Conservation (phyloP, 345 rosid genomes). For the Eucalyptus sideroxylon region DNA sequence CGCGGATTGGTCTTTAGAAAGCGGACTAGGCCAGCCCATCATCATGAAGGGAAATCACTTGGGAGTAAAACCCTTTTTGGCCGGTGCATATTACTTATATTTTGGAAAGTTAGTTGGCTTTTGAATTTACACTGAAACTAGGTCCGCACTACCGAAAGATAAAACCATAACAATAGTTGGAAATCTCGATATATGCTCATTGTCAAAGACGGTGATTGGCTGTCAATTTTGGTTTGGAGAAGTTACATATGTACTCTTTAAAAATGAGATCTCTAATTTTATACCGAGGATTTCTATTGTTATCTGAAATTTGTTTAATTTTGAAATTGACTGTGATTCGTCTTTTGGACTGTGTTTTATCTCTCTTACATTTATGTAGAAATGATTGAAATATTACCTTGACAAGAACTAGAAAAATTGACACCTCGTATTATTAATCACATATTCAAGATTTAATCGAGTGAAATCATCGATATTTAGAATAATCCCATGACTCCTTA, state of each 20-base stretch:
- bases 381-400: background rate
- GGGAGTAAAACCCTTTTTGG: background rate
- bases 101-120: background rate
- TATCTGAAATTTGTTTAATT: rapidly evolving
- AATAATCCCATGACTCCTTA: background rate
- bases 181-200: too few species aligned
- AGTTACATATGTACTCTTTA: rapidly evolving
- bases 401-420: too few species aligned
- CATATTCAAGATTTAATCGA: background rate
- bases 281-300: too few species aligned
- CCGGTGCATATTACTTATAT: rapidly evolving
- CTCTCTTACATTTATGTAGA: too few species aligned
- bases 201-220: rapidly evolving
- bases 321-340: rapidly evolving
- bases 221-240: rapidly evolving
- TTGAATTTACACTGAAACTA: rapidly evolving
- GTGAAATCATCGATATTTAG: background rate
- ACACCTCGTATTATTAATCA: background rate
- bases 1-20: background rate
- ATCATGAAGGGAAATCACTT: background rate
- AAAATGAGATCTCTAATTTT: rapidly evolving
- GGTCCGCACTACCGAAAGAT: rapidly evolving
- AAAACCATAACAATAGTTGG: too few species aligned
- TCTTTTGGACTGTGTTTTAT: rapidly evolving
- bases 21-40: too few species aligned